These are phyloP conservation scores for Leccinum variicolor DNA, from an alignment of 768 basidiomycete genomes.

Conservation along the genomic window DNA sequence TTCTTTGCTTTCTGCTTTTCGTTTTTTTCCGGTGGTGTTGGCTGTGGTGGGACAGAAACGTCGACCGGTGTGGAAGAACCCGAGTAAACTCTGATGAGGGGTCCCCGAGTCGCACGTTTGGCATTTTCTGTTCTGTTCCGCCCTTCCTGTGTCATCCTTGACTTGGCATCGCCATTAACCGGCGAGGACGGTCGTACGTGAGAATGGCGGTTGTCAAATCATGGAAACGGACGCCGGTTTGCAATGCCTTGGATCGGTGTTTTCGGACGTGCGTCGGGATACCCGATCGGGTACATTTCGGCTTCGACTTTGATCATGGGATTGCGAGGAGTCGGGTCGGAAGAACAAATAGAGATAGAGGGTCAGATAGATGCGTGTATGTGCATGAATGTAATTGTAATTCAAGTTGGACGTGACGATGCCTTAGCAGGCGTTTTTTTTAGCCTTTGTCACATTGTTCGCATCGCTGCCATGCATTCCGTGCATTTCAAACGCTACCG, in stretches of 20 bases:
- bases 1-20: background rate
- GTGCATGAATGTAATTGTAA: background rate
- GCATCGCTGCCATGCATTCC: no score
- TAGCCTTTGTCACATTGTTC: background rate
- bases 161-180: background rate
- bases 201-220: background rate
- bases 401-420: background rate
- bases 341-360: background rate
- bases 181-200: background rate
- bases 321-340: background rate
- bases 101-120: background rate
- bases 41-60: slow-evolving; percentile 10
- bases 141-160: background rate
- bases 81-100: slow-evolving; percentile 16
- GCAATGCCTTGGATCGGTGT: background rate
- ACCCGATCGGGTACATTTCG: background rate
- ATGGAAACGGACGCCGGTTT: background rate
- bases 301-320: background rate
- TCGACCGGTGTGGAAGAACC: slow-evolving; percentile 18
- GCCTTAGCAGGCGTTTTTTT: background rate
- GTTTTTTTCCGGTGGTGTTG: background rate
- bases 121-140: background rate
- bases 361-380: background rate
- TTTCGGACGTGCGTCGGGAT: background rate
- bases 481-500: no score